Percentiles rank a stretch among this genome's conserved stretches.
Evolutionary conservation across 208 protist genomes (phyloP).

Genomic region (Willaertia magna): DNA sequence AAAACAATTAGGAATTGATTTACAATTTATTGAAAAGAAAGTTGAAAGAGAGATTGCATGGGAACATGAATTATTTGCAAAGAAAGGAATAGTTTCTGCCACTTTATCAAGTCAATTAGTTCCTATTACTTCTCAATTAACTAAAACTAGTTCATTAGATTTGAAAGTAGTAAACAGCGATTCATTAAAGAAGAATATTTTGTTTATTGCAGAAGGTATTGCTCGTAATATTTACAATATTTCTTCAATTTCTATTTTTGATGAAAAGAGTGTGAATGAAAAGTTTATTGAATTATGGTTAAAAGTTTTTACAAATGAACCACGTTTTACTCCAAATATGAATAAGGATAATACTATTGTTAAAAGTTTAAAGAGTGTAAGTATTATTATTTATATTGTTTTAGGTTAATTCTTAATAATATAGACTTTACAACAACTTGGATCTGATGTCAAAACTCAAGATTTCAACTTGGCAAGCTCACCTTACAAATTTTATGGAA

Average conservation of each 20-base stretch:
- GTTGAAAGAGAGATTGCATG: background rate
- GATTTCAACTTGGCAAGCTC: background rate
- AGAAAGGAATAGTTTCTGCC: background rate
- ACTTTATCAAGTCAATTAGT: background rate
- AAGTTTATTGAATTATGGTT: background rate
- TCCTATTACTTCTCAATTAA: background rate
- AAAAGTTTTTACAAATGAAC: background rate
- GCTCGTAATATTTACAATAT: background rate
- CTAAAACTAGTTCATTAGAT: background rate
- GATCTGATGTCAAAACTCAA: background rate
- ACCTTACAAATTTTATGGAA: background rate
- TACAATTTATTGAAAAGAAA: background rate
- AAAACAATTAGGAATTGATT: background rate
- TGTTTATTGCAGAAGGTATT: background rate
- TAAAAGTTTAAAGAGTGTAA: background rate
- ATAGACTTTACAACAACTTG: background rate
- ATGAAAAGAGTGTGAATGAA: background rate
- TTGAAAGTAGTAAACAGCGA: background rate
- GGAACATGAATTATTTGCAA: constrained; percentile 5
- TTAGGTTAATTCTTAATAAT: background rate
- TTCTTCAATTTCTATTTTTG: background rate
- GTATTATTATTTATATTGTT: background rate
- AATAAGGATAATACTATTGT: background rate
- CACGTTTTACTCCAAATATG: background rate
- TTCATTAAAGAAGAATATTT: background rate